Evolutionary conservation across 2,329 filamentous ascomycete genomes (phyloP), one percentile per base, ranked within the genome.

Genomic region (Septoria petroselini): DNA sequence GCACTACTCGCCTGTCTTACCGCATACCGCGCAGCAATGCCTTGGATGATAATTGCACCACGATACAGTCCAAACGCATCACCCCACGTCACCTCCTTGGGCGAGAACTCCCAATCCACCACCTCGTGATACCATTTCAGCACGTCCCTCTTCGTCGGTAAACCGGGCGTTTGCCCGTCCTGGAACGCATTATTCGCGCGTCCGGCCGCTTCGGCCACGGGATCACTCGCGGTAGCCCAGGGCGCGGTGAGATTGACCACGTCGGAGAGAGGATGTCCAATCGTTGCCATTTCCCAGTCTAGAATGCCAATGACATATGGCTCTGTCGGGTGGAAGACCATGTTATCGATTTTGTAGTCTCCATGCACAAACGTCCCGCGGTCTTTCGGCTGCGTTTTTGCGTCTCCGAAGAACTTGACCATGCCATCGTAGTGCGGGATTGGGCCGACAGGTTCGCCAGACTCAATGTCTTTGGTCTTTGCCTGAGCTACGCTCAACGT

Each of bases 271-370:
- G 93, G 93, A 68, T 98, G 91, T n/a, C 93, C 93, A 47, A 96
- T 84, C 0, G 93, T 97, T 29, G 89, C 90, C 89, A 98, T 95
- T 74, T 97, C 93, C 91, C 91, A 97, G 72, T 98, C 93, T 4
- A 97, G 73, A 47, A 97, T 90, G 3, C 91, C 93, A 70, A 97
- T 91, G 9, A 97, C 91, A 45, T 84, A 77, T 4, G 91, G 83
- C 68, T 91, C 86, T 0, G 87, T 91, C 71, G 87, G 86, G 73
- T 96, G 88, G 69, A 95, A 98, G 41, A 76, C 73, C 21, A 76
- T 64, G 49, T 76, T 77, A 57, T 76, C 75, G 47, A 77, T 95
- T 75, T 97, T 98, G 76, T 91, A 98, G 70, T 98, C 93, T 29
- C 93, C 93, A 65, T 97, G 93, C 23, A 97, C 84, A 55, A 96